These are phyloP conservation scores for Capsella rubella DNA, from an alignment of 441 rosid genomes.

Conservation along the genomic window DNA sequence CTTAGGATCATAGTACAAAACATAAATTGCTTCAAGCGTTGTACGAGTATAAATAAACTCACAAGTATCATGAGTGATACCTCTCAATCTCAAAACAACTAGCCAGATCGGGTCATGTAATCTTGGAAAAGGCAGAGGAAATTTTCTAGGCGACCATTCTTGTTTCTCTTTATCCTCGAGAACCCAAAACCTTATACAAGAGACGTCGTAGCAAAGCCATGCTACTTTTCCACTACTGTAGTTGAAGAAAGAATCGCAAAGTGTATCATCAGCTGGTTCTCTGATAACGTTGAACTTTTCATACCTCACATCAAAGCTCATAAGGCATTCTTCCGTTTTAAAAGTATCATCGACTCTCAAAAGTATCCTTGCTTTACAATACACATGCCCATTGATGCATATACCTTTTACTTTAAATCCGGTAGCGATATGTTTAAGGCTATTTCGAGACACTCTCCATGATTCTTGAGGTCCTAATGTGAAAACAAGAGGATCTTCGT, in stretches of 20 bases:
- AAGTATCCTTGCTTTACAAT: constrained; percentile 1
- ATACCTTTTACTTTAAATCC: too few species aligned
- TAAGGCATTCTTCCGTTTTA: neutral
- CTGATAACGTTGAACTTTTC: constrained; percentile 10
- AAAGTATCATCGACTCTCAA: neutral
- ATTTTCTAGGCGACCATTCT: constrained; percentile 20
- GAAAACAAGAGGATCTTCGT: neutral
- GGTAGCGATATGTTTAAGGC: neutral
- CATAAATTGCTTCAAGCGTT: neutral
- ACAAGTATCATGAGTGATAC: constrained; percentile 16
- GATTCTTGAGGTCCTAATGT: neutral
- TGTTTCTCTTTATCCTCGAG: constrained; percentile 24
- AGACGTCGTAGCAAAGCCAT: neutral
- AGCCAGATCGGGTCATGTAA: neutral
- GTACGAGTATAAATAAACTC: neutral
- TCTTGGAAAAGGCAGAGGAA: neutral
- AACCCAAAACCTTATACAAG: constrained; percentile 21
- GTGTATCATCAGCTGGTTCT: neutral
- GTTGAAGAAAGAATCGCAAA: neutral
- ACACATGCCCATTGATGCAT: constrained; percentile 29
- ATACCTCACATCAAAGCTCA: constrained; percentile 32
- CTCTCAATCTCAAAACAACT: neutral
- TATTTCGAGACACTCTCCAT: neutral
- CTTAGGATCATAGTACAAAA: constrained; percentile 25
- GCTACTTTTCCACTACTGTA: constrained; percentile 22